Evolutionary conservation across 176 grass and related monocot species (phyloP), one percentile per base, ranked within the genome.

Genomic region (Carex scoparia): DNA sequence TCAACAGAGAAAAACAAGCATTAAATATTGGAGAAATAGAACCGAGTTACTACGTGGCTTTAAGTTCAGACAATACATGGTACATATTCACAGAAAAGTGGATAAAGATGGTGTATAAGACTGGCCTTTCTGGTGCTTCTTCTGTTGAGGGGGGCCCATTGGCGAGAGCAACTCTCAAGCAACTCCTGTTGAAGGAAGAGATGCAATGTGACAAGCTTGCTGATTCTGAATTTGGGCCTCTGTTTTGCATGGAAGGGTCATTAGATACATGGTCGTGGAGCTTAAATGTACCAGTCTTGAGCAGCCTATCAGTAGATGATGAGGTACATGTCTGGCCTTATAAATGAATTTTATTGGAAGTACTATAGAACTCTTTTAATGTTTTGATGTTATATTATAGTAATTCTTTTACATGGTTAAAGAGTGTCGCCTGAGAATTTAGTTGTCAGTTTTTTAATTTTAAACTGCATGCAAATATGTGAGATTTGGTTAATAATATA

Each of bases 11-110:
- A 73, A 94, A 60, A 65, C 71, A 33, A 64, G 87, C 85, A 69
- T 69, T 56, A 76, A 87, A 93, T 87, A 84, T 42, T 10, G 85
- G 33, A 65, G 84, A 86, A 63, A 85, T 61, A 51, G 83, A 68
- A 56, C 91, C 84, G 86, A 86, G 85, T 84, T 95, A 95, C 69
- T 95, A 98, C 10, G 51, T 98, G 32, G 95, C 95, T 84, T 86
- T 98, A 83, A 95, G 95, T 98, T 98, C 95, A 76, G 95, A 98
- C 86, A 98, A 98, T 83, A 89, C 93, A 67, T 98, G 95, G 95
- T 98, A 95, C 93, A 67, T 98, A 63, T 98, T 98, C 86, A 93
- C 95, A 60, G 95, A 98, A 79, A 98, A 93, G 90, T 95, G 92
- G 93, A 85, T 98, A 84, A 98, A 87, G 89, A 85, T 81, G 80